Evolutionary conservation across 1,284 basidiomycete genomes (phyloP).

Genomic region (Fomitopsis palustris): DNA sequence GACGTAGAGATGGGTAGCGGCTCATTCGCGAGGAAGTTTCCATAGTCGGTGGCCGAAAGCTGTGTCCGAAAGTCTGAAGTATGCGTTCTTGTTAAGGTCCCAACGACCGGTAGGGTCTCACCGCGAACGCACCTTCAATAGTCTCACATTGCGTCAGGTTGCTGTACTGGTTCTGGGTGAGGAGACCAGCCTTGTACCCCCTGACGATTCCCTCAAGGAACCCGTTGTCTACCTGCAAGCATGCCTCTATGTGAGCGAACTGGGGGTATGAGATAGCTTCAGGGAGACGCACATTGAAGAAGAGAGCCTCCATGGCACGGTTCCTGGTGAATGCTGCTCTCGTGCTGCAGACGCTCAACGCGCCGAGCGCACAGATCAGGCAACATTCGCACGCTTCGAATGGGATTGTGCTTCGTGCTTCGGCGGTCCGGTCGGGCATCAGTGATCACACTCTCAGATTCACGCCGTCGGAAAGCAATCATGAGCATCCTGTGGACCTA

Average conservation of each 20-base stretch:
- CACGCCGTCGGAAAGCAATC: background rate
- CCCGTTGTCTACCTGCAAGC: slow-evolving; percentile 67
- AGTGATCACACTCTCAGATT: too few relatives aligned
- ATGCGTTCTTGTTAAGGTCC: background rate
- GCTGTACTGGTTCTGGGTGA: slow-evolving; percentile 87
- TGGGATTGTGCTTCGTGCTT: background rate
- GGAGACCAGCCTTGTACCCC: slow-evolving; percentile 92
- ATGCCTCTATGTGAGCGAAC: slow-evolving; percentile 25
- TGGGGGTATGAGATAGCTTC: slow-evolving; percentile 1
- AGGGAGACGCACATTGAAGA: slow-evolving; percentile 71
- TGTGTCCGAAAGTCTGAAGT: slow-evolving; percentile 85
- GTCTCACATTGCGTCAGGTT: slow-evolving; percentile 98
- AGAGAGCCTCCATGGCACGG: slow-evolving; percentile 72
- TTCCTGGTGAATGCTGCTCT: slow-evolving; percentile 7
- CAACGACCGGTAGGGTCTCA: background rate
- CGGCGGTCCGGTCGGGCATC: background rate
- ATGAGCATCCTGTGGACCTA: background rate
- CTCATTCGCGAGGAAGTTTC: slow-evolving; percentile 97
- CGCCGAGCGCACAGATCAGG: background rate
- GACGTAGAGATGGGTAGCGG: slow-evolving; percentile 93
- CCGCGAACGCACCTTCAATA: slow-evolving; percentile 74
- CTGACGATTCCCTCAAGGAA: slow-evolving; percentile 93
- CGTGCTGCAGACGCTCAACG: slow-evolving; percentile 10
- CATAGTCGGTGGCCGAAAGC: slow-evolving; percentile 95
- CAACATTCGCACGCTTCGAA: background rate